These are phyloP conservation scores for Ogataea salicorniae DNA, from an alignment of 805 yeast genomes.

Conservation along the genomic window DNA sequence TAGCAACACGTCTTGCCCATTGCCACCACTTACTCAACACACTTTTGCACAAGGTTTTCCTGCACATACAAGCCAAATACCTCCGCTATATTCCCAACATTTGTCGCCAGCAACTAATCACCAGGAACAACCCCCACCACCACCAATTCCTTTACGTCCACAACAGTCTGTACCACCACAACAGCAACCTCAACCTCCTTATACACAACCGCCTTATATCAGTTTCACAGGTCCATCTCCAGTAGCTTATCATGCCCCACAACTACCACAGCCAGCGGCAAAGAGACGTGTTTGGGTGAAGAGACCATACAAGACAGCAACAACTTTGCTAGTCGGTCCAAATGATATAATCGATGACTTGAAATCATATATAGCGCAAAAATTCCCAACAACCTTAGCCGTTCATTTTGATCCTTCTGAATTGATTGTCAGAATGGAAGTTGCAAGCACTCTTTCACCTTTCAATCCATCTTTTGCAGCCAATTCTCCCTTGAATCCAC, in stretches of 20 bases:
- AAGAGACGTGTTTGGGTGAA: slow-evolving; percentile 52
- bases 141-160: neutral
- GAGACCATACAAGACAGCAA: slow-evolving; percentile 50
- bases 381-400: slow-evolving; percentile 65
- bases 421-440: slow-evolving; percentile 33
- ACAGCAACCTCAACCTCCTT: neutral
- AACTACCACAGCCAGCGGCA: slow-evolving; percentile 10
- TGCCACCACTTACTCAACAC: neutral
- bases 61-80: neutral
- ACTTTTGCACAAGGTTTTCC: neutral
- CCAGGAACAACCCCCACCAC: neutral
- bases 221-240: slow-evolving; percentile 15
- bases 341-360: slow-evolving; percentile 77
- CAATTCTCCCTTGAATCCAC: neutral
- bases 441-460: slow-evolving; percentile 14
- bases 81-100: neutral
- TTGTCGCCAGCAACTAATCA: neutral
- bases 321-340: slow-evolving; percentile 59
- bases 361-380: slow-evolving; percentile 56
- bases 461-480: neutral
- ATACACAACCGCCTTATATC: slow-evolving; percentile 9
- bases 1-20: neutral
- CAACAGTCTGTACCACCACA: neutral
- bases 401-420: slow-evolving; percentile 66
- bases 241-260: slow-evolving; percentile 8